Evolutionary conservation across 2,329 filamentous ascomycete species (phyloP).

Genomic region (Fusarium sp.): DNA sequence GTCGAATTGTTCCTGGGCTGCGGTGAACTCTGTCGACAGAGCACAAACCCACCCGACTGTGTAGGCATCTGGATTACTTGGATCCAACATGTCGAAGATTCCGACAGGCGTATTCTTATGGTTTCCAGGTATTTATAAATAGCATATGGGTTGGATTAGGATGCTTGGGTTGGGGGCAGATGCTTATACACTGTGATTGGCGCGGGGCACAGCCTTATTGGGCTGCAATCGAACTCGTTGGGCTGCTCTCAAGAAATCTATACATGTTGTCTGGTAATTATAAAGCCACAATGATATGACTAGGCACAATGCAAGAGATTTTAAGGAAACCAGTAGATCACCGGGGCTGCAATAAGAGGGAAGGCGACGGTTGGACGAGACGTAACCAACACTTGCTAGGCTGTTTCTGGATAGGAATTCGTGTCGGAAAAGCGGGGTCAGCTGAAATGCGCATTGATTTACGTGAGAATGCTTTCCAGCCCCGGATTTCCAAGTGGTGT

Average conservation of each 20-base stretch:
- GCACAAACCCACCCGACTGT: background rate
- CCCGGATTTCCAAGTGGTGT: no score
- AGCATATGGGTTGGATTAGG: rapidly evolving
- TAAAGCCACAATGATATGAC: background rate
- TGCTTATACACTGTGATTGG: background rate
- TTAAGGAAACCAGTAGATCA: background rate
- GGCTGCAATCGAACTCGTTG: background rate
- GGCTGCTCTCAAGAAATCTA: background rate
- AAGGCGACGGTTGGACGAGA: background rate
- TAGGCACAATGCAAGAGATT: background rate
- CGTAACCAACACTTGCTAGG: background rate
- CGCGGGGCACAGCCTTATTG: background rate
- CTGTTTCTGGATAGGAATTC: background rate
- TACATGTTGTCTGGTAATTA: background rate
- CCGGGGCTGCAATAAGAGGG: background rate
- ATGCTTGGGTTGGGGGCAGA: rapidly evolving
- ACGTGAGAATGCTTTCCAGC: no score
- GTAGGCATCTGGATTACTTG: background rate
- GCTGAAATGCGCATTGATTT: no score
- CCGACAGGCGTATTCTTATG: rapidly evolving
- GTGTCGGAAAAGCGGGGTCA: no score
- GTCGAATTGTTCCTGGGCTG: background rate
- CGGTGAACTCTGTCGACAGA: background rate
- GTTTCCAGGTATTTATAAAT: background rate
- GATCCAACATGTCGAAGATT: rapidly evolving